Conservation (phyloP, 805 yeast species). For the Ogataea nonfermentans region DNA sequence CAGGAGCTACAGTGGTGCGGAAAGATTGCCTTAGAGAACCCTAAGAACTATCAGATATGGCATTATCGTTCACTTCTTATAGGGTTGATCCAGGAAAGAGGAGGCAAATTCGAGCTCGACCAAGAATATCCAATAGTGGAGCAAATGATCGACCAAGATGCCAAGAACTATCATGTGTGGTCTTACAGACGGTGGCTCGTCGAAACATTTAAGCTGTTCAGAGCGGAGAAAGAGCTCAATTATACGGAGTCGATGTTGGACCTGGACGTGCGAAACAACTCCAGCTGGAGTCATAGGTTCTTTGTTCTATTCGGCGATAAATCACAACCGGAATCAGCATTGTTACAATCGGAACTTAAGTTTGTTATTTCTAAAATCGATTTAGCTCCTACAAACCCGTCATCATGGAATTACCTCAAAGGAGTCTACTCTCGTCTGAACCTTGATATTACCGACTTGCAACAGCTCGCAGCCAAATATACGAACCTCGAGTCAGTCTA, state of each 20-base stretch:
- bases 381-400: slow-evolving; percentile 74
- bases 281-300: slow-evolving; percentile 90
- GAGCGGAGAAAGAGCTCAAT: slow-evolving; percentile 44
- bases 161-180: slow-evolving; percentile 97
- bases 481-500: slow-evolving; percentile 32
- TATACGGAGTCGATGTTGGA: slow-evolving; percentile 49
- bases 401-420: slow-evolving; percentile 79
- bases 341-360: slow-evolving; percentile 46
- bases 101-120: slow-evolving; percentile 36
- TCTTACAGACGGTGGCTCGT: slow-evolving; percentile 85
- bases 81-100: slow-evolving; percentile 24
- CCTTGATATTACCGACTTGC: slow-evolving; percentile 37
- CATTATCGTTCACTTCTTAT: slow-evolving; percentile 76
- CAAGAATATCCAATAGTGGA: slow-evolving; percentile 67
- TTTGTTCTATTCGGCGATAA: slow-evolving; percentile 44
- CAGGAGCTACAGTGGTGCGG: slow-evolving; percentile 81
- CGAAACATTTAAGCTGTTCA: slow-evolving; percentile 48
- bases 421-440: slow-evolving; percentile 47
- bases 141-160: slow-evolving; percentile 70
- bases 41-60: slow-evolving; percentile 98
- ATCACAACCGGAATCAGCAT: slow-evolving; percentile 13
- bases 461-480: slow-evolving; percentile 45
- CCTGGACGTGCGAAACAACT: slow-evolving; percentile 78
- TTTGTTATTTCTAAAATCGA: slow-evolving; percentile 50
- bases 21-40: slow-evolving; percentile 65